Percentiles rank a stretch among this genome's conserved stretches.
phyloP scores from a whole-genome alignment of 2,329 filamentous ascomycete species.

The Ophiosphaerella herpotricha region DNA sequence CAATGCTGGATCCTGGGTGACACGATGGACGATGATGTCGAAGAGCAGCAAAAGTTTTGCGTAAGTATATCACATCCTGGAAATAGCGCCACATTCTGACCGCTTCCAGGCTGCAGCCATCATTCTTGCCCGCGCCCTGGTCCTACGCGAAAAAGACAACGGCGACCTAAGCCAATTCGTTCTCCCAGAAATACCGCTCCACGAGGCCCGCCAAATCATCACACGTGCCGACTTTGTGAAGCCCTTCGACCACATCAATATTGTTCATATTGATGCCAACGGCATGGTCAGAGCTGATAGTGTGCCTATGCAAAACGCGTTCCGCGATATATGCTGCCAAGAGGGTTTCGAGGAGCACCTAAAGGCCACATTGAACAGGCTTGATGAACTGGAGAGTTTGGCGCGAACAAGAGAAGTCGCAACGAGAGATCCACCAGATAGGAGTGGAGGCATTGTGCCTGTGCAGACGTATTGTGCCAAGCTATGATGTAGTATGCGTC shows the following conservation, averaged over 20 bases:
- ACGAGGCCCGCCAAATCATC: slow-evolving; percentile 71
- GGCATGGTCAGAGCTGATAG: slow-evolving; percentile 89
- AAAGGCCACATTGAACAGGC: slow-evolving; percentile 79
- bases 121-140: slow-evolving; percentile 85
- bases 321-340: slow-evolving; percentile 75
- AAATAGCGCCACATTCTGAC: slow-evolving; percentile 3
- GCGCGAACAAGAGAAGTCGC: slow-evolving; percentile 89
- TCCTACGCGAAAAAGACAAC: slow-evolving; percentile 71
- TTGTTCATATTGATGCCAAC: slow-evolving; percentile 88
- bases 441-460: slow-evolving; percentile 37
- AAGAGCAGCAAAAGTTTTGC: slow-evolving; percentile 95
- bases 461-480: slow-evolving; percentile 36
- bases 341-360: slow-evolving; percentile 81
- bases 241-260: slow-evolving; percentile 86
- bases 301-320: slow-evolving; percentile 93
- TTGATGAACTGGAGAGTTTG: slow-evolving; percentile 87
- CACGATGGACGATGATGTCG: slow-evolving; percentile 92
- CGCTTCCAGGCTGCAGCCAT: slow-evolving; percentile 76
- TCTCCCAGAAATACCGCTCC: slow-evolving; percentile 68
- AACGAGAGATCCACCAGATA: slow-evolving; percentile 69
- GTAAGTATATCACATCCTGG: slow-evolving; percentile 52
- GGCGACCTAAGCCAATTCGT: slow-evolving; percentile 69
- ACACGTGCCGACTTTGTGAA: slow-evolving; percentile 93
- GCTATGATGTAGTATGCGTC: slow-evolving; percentile 7
- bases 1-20: slow-evolving; percentile 74